These are phyloP conservation scores for Pleomassaria siparia DNA, from an alignment of 2,329 filamentous ascomycete species.

Conservation along the genomic window DNA sequence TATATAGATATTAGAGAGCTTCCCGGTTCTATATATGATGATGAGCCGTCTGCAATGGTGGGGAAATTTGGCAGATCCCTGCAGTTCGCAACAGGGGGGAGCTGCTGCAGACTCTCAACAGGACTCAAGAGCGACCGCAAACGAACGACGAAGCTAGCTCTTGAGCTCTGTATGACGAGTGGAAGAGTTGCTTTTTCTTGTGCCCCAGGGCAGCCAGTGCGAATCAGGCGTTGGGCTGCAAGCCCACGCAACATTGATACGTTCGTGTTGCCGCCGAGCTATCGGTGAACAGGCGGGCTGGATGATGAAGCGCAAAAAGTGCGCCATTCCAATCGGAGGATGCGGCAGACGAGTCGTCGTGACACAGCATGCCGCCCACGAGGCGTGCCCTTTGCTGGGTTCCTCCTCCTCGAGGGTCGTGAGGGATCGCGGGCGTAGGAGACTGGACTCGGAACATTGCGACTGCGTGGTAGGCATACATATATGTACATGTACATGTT, in stretches of 20 bases:
- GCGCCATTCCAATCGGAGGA: neutral
- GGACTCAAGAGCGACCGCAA: neutral
- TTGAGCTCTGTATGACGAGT: neutral
- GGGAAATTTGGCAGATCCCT: constrained; percentile 7
- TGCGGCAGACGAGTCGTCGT: neutral
- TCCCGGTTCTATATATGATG: constrained; percentile 3
- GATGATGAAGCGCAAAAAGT: neutral
- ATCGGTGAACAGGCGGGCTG: constrained; percentile 1
- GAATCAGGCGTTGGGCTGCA: neutral
- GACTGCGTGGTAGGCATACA: no score
- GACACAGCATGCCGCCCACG: neutral
- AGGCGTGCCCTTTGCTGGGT: no score
- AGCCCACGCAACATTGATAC: neutral
- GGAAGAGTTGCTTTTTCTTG: constrained; percentile 5
- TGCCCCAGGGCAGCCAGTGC: constrained; percentile 2
- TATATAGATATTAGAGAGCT: neutral
- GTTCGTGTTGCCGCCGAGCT: constrained; percentile 2
- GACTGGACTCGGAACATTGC: no score
- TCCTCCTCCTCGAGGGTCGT: no score
- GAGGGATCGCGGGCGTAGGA: no score
- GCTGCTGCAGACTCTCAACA: neutral
- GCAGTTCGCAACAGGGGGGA: constrained; percentile 1
- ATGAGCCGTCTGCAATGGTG: constrained; percentile 2
- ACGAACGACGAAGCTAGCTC: no score
- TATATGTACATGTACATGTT: no score